These are phyloP conservation scores for Polytrichum formosum DNA, from an alignment of 225 moss, liverwort and hornwort genomes.

Conservation along the genomic window DNA sequence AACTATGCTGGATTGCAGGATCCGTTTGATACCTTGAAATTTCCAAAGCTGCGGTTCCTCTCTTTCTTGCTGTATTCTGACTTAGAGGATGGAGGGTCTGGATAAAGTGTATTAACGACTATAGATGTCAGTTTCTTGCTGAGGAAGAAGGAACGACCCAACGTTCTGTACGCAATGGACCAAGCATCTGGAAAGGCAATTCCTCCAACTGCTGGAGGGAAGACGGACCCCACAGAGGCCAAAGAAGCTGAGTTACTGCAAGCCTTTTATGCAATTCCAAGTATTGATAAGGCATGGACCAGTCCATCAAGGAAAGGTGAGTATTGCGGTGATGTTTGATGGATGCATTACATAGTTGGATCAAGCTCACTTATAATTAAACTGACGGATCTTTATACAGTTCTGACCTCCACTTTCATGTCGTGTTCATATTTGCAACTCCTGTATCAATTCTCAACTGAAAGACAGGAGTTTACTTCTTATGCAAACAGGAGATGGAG, in stretches of 20 bases:
- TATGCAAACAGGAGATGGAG: conserved; percentile 53
- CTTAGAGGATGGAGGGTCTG: conserved; percentile 13
- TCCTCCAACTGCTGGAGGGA: conserved; percentile 40
- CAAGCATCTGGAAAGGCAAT: conserved; percentile 50
- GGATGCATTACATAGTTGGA: not conserved
- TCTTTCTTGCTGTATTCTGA: conserved; percentile 2
- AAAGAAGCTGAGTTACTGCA: conserved; percentile 75
- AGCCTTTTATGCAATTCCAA: conserved; percentile 80
- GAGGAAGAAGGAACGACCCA: conserved; percentile 23
- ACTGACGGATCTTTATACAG: too few relatives aligned
- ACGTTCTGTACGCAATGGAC: conserved; percentile 36
- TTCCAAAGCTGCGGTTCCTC: conserved; percentile 7
- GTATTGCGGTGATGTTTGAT: not conserved
- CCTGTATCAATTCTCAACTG: not conserved
- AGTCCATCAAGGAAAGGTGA: conserved; percentile 78
- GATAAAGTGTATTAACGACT: conserved; percentile 24
- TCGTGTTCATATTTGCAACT: not conserved
- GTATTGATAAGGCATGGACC: conserved; percentile 91
- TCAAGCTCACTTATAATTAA: not conserved
- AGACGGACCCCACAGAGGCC: conserved; percentile 41
- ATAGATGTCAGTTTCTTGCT: conserved; percentile 15
- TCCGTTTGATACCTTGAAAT: conserved; percentile 7
- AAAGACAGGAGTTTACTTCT: not conserved
- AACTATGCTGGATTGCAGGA: conserved; percentile 17
- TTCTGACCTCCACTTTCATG: too few relatives aligned